Conservation (phyloP, 2,329 filamentous ascomycete species). For the Arthroderma sp. region DNA sequence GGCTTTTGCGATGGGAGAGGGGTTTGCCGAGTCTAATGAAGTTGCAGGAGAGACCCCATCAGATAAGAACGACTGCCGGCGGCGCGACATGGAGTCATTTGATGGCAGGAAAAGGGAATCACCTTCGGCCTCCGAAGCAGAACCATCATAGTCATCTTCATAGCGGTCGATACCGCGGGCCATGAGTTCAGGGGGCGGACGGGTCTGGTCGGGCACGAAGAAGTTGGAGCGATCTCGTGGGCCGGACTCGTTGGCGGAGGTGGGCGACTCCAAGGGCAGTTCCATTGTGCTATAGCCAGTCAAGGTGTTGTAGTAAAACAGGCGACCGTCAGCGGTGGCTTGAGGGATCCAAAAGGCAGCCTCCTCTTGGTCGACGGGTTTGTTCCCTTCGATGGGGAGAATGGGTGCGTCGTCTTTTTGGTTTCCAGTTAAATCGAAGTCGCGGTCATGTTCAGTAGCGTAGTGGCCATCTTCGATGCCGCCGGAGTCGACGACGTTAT, state of each 20-base stretch:
- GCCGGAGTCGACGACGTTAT: conserved; percentile 40
- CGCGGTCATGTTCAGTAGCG: conserved; percentile 49
- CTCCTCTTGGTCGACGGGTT: conserved; percentile 57
- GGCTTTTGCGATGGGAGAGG: conserved; percentile 46
- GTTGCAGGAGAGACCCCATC: conserved; percentile 71
- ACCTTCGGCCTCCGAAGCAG: conserved; percentile 74
- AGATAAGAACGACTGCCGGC: conserved; percentile 52
- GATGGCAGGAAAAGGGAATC: conserved; percentile 59
- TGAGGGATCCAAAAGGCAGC: conserved; percentile 98
- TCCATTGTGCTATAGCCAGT: conserved; percentile 93
- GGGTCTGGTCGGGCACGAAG: conserved; percentile 74
- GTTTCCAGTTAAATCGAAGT: conserved; percentile 54
- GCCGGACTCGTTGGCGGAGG: conserved; percentile 64
- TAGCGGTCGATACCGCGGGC: conserved; percentile 68
- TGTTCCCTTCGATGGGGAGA: conserved; percentile 56
- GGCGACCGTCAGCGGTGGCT: conserved; percentile 77
- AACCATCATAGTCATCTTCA: conserved; percentile 85
- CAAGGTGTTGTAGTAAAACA: conserved; percentile 98
- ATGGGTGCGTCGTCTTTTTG: conserved; percentile 47
- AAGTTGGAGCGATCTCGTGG: conserved; percentile 82
- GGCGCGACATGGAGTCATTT: conserved; percentile 51
- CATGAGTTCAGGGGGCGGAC: conserved; percentile 83
- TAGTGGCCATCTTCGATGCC: conserved; percentile 47
- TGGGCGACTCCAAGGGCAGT: conserved; percentile 83
- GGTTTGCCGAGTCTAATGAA: conserved; percentile 82